Evolutionary conservation across 306 rosid genomes (phyloP), one percentile per base, ranked within the genome.

Genomic region (Vachellia pachyceras): DNA sequence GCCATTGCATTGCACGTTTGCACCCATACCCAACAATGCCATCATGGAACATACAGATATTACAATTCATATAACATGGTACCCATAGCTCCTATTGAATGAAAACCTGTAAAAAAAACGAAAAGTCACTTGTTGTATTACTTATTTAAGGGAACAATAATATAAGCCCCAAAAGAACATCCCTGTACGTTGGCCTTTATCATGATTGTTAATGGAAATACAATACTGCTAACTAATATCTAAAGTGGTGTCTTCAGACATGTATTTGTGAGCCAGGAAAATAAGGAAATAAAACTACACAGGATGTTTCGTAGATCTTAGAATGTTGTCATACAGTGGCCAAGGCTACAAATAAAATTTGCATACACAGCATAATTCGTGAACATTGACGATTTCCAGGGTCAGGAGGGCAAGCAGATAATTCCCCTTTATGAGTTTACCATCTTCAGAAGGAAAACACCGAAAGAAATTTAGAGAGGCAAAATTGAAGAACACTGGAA

Each of bases 11-110:
- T 74, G 92, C 80, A 82, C 70, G 67, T 80, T 87, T 44, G 86
- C 81, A 7, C 82, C 87, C 92, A 83, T 85, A 67, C 82, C 86
- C 83, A 78, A 40, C 84, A 86, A 82, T 68, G 87, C 88, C 90
- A 84, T 80, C 75, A 49, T 73, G 82, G 73, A 72, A 52, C 10
- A 63, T 74, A 66, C 23, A 79, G 79, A 69, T 41, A 69, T 78
- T 77, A 82, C 72, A 87, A 75, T 68, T 42, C 79, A 57, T 36
- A 49, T 36, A 49, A 72, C 81, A 46, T 54, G 23, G 75, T 47
- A 25, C 42, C 77, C 67, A 64, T 80, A 72, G 67, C 57, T 84
- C 72, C 63, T 82, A 37, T 29, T 70, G 50, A 79, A 82, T 72
- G 46, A 77, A 25, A 85, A 67, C 87, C 89, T 76, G 83, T 77